phyloP scores from a whole-genome alignment of 106 monocot genomes.

The Iris macrosiphon region DNA sequence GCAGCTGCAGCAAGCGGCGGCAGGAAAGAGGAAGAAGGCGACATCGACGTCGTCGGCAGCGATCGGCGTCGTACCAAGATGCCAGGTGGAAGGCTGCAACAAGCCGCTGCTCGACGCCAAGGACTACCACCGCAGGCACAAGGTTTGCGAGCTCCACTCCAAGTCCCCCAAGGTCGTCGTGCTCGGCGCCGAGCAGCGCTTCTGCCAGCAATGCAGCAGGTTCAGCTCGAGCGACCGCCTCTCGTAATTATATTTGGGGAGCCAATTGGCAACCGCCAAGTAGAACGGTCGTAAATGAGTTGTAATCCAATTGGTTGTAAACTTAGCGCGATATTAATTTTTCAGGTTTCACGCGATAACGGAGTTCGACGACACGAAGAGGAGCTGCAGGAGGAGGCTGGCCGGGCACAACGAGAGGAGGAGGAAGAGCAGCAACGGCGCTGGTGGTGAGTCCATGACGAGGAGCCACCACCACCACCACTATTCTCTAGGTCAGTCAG shows the following conservation, averaged over 20 bases:
- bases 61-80: conserved; percentile 21
- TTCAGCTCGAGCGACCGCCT: too few species aligned
- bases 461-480: too few species aligned
- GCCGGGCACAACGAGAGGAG: conserved; percentile 81
- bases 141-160: conserved; percentile 72
- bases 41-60: neutral
- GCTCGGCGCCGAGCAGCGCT: conserved; percentile 53
- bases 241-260: too few species aligned
- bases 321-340: too few species aligned
- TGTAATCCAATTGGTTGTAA: too few species aligned
- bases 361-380: conserved; percentile 78
- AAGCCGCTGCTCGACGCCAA: conserved; percentile 40
- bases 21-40: conserved; percentile 12
- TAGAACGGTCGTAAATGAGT: neutral
- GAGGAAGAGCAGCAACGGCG: conserved; percentile 45
- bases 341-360: conserved; percentile 54
- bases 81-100: conserved; percentile 72
- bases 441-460: conserved; percentile 47
- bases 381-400: conserved; percentile 70
- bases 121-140: conserved; percentile 67
- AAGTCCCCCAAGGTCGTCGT: conserved; percentile 62
- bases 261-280: too few species aligned
- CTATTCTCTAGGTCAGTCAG: conserved; percentile 19
- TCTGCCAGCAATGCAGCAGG: conserved; percentile 71
- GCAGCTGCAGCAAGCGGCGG: neutral